Evolutionary conservation across 805 yeast species (phyloP).

Genomic region (Candida methanosorbosa): DNA sequence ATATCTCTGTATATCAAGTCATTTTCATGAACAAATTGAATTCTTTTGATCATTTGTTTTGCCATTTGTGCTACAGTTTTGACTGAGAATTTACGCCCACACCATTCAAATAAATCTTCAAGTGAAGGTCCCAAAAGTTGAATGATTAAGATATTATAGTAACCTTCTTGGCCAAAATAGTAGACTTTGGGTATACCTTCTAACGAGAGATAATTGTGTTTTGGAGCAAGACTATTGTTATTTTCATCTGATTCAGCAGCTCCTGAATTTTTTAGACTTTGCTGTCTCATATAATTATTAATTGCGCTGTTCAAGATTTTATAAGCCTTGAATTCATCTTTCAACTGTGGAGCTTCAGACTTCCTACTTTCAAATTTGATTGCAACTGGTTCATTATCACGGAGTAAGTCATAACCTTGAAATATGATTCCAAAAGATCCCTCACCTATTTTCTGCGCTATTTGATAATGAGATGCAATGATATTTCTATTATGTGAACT

Average conservation of each 20-base stretch:
- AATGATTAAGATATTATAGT: conserved; percentile 68
- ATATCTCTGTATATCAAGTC: conserved; percentile 75
- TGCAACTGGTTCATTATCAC: conserved; percentile 55
- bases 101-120: conserved; percentile 83
- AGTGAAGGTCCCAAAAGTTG: conserved; percentile 78
- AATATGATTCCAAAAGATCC: conserved; percentile 83
- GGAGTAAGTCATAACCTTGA: conserved; percentile 68
- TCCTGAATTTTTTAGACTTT: not conserved
- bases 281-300: conserved; percentile 13
- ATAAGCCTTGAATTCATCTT: conserved; percentile 76
- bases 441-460: conserved; percentile 80
- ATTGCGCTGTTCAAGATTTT: conserved; percentile 55
- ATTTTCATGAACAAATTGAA: conserved; percentile 67
- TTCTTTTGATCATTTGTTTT: conserved; percentile 66
- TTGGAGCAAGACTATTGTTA: conserved; percentile 2
- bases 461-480: conserved; percentile 59
- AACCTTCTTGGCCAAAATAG: conserved; percentile 80
- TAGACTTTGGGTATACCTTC: conserved; percentile 78
- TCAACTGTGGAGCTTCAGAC: conserved; percentile 75
- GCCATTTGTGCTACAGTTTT: conserved; percentile 71
- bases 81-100: conserved; percentile 65
- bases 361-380: conserved; percentile 76
- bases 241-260: not conserved
- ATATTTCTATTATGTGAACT: conserved; percentile 13
- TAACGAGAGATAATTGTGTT: conserved; percentile 18